These are phyloP conservation scores for Acacia pycnantha DNA, from an alignment of 331 rosid species.

Conservation along the genomic window DNA sequence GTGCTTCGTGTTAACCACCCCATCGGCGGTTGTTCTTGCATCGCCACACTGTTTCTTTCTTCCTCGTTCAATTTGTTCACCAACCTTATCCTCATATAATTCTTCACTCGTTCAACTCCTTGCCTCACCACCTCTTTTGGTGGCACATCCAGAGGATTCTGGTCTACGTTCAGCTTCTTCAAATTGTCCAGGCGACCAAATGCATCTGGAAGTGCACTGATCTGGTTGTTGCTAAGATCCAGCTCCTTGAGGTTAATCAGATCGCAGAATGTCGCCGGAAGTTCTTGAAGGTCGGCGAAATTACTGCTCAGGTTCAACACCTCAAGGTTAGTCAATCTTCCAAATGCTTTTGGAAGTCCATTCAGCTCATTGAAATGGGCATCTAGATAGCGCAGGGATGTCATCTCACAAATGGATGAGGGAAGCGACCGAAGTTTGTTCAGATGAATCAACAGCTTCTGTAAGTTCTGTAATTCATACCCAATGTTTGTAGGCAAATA, in stretches of 20 bases:
- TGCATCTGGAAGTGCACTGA: slow-evolving; percentile 76
- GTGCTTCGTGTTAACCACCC: slow-evolving; percentile 87
- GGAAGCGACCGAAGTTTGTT: slow-evolving; percentile 91
- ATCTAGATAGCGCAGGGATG: slow-evolving; percentile 70
- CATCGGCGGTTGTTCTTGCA: slow-evolving; percentile 44
- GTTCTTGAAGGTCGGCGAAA: slow-evolving; percentile 72
- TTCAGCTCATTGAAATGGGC: slow-evolving; percentile 91
- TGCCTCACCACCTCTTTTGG: slow-evolving; percentile 59
- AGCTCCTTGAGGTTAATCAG: slow-evolving; percentile 76
- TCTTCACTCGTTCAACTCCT: slow-evolving; percentile 66
- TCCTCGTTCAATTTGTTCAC: slow-evolving; percentile 67
- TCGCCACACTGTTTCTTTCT: slow-evolving; percentile 56
- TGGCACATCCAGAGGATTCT: slow-evolving; percentile 84
- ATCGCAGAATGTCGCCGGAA: slow-evolving; percentile 80
- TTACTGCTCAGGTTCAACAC: slow-evolving; percentile 72
- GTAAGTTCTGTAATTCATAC: slow-evolving; percentile 52
- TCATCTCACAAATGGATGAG: slow-evolving; percentile 80
- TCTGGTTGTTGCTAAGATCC: slow-evolving; percentile 93
- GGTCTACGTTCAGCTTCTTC: slow-evolving; percentile 79
- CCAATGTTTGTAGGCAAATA: slow-evolving; percentile 98
- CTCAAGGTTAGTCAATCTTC: slow-evolving; percentile 67
- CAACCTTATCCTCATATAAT: slow-evolving; percentile 80
- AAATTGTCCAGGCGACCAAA: slow-evolving; percentile 83
- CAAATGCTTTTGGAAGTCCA: slow-evolving; percentile 78
- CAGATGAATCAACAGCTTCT: slow-evolving; percentile 63